Conservation (phyloP, 2,329 filamentous ascomycete species). For the Macroventuria anomochaeta region DNA sequence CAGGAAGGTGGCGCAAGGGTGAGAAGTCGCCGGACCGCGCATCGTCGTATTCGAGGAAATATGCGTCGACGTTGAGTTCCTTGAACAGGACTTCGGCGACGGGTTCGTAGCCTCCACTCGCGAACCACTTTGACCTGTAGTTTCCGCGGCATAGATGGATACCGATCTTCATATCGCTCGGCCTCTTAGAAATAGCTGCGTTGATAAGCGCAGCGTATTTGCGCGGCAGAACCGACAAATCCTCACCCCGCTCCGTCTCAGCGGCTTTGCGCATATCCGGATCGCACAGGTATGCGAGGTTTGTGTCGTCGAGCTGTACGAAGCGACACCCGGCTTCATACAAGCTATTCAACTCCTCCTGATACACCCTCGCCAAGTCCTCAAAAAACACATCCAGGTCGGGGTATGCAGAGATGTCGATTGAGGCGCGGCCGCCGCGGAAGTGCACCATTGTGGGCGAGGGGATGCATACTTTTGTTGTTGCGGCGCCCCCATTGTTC, state of each 20-base stretch:
- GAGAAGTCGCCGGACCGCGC: constrained; percentile 63
- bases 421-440: constrained; percentile 61
- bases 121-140: constrained; percentile 64
- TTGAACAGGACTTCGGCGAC: constrained; percentile 65
- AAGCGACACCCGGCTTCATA: constrained; percentile 63
- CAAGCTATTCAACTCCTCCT: constrained; percentile 61
- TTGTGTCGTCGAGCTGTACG: constrained; percentile 66
- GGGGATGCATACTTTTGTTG: constrained; percentile 64
- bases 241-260: constrained; percentile 57
- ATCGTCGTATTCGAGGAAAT: constrained; percentile 67
- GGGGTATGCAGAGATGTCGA: constrained; percentile 61
- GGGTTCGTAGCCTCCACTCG: constrained; percentile 64
- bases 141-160: constrained; percentile 66
- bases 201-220: constrained; percentile 65
- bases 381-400: constrained; percentile 63
- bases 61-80: constrained; percentile 63
- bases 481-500: constrained; percentile 46
- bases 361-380: constrained; percentile 62
- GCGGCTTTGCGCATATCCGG: constrained; percentile 62
- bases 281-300: constrained; percentile 66
- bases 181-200: constrained; percentile 59
- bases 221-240: constrained; percentile 56
- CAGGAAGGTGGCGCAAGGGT: constrained; percentile 61
- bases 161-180: constrained; percentile 61
- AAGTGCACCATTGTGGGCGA: constrained; percentile 67